Base-by-base conservation (phyloP, 73 alveolate species). In the Paramecium octaurelia region DNA sequence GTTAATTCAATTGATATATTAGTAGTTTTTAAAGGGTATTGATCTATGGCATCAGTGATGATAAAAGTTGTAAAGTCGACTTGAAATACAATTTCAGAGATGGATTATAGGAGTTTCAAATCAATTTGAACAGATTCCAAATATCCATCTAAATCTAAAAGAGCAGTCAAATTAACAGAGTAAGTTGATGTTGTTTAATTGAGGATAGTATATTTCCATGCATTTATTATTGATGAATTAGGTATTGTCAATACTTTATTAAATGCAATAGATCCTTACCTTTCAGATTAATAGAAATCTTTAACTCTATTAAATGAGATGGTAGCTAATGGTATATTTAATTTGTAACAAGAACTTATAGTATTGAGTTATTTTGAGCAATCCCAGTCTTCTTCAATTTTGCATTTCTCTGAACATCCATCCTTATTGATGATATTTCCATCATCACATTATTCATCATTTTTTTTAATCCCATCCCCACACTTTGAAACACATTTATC, bases 401-500 rank as follows among this genome's bases (percentile, higher is more conserved):
- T 36, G 18, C 88, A 75, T 75, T 75, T 36, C 18, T 29, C 18
- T 12, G 58, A 36, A 18, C 88, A 75, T 75, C 88, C 88, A 40
- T 75, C 88, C 7, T 36, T 36, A 34, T 16, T n/a, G 8, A 75
- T 36, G 6, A 14, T 14, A 75, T 75, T 75, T 14, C 88, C 88
- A 75, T 75, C 88, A 75, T 75, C 88, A 75, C 88, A 75, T 40
- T 75, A 36, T 75, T 75, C 88, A 75, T 34, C 34, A 20, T 75
- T 20, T 14, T 14, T 40, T 34, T 31, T 36, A 3, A 75, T 75
- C 8, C 60, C 60, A 75, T 75, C 88, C n/a, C 88, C 88, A 75
- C 88, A 75, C n/a, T 75, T 75, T 34, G 88, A 36, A 75, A 75
- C 10, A 75, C 88, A 75, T 18, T 34, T 36, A 8, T 75, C 43